Percentiles rank a stretch among this genome's conserved stretches.
Conservation (phyloP, 306 rosid species). For the Luffa acutangula region DNA sequence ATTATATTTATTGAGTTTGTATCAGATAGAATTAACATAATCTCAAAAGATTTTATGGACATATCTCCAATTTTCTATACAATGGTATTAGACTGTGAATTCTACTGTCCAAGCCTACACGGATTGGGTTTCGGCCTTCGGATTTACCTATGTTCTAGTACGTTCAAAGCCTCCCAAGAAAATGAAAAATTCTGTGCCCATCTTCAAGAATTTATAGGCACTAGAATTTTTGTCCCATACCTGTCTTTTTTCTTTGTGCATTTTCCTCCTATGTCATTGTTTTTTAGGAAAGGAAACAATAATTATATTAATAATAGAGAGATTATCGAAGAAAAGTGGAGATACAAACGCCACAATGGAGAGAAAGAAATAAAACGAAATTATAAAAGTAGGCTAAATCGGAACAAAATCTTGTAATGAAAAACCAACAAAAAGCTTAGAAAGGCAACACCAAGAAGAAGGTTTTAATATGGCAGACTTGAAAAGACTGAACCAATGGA, state of each 20-base stretch:
- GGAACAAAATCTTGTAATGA: no score
- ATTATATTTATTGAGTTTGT: background rate
- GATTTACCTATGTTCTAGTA: background rate
- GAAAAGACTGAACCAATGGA: no score
- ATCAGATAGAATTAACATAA: background rate
- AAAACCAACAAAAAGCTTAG: no score
- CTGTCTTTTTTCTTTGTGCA: background rate
- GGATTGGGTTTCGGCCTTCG: background rate
- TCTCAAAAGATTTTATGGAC: background rate
- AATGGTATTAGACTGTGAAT: background rate
- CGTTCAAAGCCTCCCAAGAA: background rate
- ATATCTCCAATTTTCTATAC: background rate
- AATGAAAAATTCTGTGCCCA: background rate
- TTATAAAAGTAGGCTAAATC: no score
- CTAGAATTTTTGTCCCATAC: background rate
- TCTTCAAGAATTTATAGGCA: background rate
- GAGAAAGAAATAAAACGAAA: no score
- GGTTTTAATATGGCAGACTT: no score
- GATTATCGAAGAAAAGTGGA: no score
- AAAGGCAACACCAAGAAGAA: no score
- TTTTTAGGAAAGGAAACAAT: no score
- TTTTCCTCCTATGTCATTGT: background rate
- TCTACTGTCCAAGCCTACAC: background rate
- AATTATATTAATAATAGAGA: no score
- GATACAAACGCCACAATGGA: no score